Percentiles rank a stretch among this genome's conserved stretches.
Evolutionary conservation across 805 yeast species (phyloP).

Genomic region (Kluyveromyces lactis): DNA sequence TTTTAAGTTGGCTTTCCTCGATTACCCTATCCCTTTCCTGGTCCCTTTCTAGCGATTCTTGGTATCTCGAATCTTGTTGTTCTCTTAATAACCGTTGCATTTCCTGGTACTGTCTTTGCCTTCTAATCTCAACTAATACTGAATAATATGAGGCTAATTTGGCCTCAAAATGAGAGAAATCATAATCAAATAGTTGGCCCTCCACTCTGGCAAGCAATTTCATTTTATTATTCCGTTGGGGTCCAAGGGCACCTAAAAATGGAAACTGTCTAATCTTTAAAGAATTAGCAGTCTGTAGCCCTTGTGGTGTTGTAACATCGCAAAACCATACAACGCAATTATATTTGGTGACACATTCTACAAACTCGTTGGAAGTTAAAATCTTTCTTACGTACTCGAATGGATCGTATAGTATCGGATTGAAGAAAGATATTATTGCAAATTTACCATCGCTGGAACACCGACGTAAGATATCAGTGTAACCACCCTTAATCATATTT

Average conservation of each 20-base stretch:
- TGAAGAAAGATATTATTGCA: constrained; percentile 64
- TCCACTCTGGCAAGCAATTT: constrained; percentile 26
- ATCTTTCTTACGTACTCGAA: constrained; percentile 44
- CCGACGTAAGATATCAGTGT: constrained; percentile 65
- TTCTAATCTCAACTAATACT: constrained; percentile 45
- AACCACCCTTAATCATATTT: constrained; percentile 51
- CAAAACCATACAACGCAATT: constrained; percentile 82
- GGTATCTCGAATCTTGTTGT: constrained; percentile 74
- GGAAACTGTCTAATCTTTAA: constrained; percentile 70
- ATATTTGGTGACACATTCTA: constrained; percentile 38
- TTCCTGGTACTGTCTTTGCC: constrained; percentile 54
- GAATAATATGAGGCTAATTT: constrained; percentile 21
- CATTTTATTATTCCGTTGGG: constrained; percentile 40
- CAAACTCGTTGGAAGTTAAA: constrained; percentile 43
- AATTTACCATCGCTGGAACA: constrained; percentile 67
- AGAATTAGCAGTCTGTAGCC: constrained; percentile 71
- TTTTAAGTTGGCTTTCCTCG: constrained; percentile 15
- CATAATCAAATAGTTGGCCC: constrained; percentile 16
- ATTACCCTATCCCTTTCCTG: constrained; percentile 33
- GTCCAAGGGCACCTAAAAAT: constrained; percentile 67
- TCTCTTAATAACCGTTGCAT: constrained; percentile 48
- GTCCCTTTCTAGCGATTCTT: constrained; percentile 62
- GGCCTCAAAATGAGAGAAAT: constrained; percentile 13
- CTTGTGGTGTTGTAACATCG: constrained; percentile 70
- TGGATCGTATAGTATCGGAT: constrained; percentile 60